Evolutionary conservation across 208 protist species (phyloP).

Genomic region (Porcisia hertigi): DNA sequence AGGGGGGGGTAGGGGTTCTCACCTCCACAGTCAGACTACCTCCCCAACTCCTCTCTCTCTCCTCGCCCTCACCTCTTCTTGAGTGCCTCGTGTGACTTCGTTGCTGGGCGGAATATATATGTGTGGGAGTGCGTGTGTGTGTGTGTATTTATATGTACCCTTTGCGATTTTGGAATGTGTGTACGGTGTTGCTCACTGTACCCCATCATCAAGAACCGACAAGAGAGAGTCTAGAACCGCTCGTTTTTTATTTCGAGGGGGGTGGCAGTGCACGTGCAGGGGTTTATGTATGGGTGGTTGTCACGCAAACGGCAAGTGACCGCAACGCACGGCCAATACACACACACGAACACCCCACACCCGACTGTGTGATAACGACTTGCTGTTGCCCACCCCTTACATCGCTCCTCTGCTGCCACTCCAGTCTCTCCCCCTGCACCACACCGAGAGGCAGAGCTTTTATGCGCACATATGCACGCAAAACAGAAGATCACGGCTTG

Average conservation of each 20-base stretch:
- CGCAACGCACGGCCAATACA: neutral
- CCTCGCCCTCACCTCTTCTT: neutral
- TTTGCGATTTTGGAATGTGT: neutral
- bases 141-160: neutral
- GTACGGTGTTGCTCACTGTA: neutral
- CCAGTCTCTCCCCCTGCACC: too few relatives aligned
- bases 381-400: too few relatives aligned
- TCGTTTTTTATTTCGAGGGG: neutral
- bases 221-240: neutral
- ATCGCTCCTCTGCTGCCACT: too few relatives aligned
- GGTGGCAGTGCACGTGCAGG: neutral
- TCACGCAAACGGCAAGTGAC: neutral
- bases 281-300: neutral
- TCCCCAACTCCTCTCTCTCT: neutral
- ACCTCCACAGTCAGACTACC: neutral
- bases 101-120: neutral
- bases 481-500: too few relatives aligned
- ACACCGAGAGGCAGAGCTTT: too few relatives aligned
- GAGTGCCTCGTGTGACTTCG: neutral
- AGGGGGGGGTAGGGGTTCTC: too few relatives aligned
- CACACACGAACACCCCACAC: neutral
- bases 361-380: too few relatives aligned
- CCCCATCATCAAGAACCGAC: neutral
- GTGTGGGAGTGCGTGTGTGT: neutral
- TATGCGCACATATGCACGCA: too few relatives aligned